Evolutionary conservation across 1,284 basidiomycete species (phyloP).

Genomic region (Filobasidium uniguttulatum): DNA sequence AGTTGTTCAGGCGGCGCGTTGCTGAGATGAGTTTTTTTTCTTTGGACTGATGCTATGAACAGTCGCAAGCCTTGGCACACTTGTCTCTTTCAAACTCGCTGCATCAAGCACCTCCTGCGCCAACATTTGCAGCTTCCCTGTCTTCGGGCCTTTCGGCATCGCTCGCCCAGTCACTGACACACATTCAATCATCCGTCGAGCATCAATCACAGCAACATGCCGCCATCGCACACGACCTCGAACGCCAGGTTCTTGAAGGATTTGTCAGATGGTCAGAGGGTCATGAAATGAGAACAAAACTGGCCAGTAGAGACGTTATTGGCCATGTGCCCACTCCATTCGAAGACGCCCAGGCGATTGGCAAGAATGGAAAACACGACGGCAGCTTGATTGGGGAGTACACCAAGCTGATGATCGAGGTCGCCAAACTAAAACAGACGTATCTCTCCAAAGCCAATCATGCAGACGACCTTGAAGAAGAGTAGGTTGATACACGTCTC

Average conservation of each 20-base stretch:
- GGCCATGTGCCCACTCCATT: conserved; percentile 16
- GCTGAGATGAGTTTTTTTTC: background rate
- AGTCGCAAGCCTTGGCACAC: conserved; percentile 42
- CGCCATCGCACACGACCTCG: conserved; percentile 27
- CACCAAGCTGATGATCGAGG: conserved; percentile 45
- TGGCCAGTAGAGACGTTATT: conserved; percentile 39
- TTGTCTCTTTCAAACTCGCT: conserved; percentile 42
- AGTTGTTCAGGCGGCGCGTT: conserved; percentile 2
- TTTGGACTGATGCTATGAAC: conserved; percentile 40
- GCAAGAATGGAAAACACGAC: conserved; percentile 47
- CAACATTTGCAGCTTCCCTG: conserved; percentile 21
- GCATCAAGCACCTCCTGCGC: conserved; percentile 12
- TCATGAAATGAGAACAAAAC: conserved; percentile 27
- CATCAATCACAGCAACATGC: conserved; percentile 24
- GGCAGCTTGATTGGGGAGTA: conserved; percentile 51
- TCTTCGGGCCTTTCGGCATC: conserved; percentile 28
- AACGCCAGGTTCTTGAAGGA: conserved; percentile 24
- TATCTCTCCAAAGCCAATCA: conserved; percentile 63
- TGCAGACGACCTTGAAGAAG: conserved; percentile 79
- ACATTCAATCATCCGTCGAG: background rate
- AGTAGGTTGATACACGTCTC: too few species aligned
- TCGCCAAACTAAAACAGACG: conserved; percentile 47
- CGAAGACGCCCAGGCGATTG: conserved; percentile 39
- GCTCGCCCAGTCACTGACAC: conserved; percentile 15
- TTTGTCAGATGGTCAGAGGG: conserved; percentile 30